Evolutionary conservation across 352 stramenopile genomes (phyloP).

Genomic region (Pythium vanterpoolii): DNA sequence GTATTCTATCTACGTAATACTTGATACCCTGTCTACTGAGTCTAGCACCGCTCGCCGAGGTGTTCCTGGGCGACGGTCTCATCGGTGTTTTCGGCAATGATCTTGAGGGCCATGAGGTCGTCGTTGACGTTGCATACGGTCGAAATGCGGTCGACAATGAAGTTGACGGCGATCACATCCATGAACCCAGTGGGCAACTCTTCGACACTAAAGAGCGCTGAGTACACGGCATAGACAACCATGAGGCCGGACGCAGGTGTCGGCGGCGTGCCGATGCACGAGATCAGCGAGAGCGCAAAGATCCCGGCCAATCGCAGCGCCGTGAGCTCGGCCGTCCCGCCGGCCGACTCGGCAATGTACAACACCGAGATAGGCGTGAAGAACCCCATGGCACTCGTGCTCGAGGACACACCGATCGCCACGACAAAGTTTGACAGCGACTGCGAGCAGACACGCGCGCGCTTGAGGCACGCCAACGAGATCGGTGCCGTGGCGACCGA

Average conservation of each 20-base stretch:
- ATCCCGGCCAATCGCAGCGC: conserved; percentile 40
- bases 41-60: conserved; percentile 39
- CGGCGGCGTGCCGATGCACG: conserved; percentile 43
- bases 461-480: conserved; percentile 58
- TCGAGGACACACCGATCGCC: conserved; percentile 65
- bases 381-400: conserved; percentile 49
- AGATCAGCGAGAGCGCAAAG: conserved; percentile 51
- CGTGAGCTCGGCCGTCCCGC: conserved; percentile 42
- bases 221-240: not conserved
- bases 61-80: conserved; percentile 4
- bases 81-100: conserved; percentile 20
- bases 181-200: conserved; percentile 40
- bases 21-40: too few relatives aligned
- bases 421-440: conserved; percentile 72
- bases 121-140: conserved; percentile 67
- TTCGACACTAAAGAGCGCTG: conserved; percentile 9
- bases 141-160: conserved; percentile 56
- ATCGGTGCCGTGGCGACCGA: conserved; percentile 64
- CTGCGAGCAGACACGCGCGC: conserved; percentile 54
- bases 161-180: conserved; percentile 23
- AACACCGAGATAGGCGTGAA: conserved; percentile 59
- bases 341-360: conserved; percentile 61
- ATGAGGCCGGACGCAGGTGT: conserved; percentile 39
- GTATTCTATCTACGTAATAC: too few relatives aligned
- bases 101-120: conserved; percentile 8